Conservation (phyloP, 495 filamentous ascomycete species). For the Penicillium dipodomyicola region DNA sequence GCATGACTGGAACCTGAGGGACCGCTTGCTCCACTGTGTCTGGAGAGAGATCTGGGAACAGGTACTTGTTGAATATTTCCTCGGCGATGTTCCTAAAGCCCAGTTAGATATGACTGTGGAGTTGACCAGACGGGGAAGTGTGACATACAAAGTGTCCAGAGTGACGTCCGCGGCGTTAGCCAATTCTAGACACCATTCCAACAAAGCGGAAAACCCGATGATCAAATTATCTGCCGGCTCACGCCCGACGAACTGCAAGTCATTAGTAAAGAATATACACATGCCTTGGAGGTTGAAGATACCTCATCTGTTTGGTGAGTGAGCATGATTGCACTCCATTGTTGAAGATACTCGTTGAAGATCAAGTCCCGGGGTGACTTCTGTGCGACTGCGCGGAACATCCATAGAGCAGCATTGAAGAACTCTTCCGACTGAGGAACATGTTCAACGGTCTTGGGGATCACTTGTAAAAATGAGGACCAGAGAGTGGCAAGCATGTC, state of each 20-base stretch:
- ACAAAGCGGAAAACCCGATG: constrained; percentile 45
- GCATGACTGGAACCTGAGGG: constrained; percentile 49
- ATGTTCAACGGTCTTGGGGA: constrained; percentile 46
- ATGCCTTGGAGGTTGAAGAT: constrained; percentile 1
- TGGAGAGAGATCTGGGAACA: constrained; percentile 62
- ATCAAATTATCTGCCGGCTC: constrained; percentile 50
- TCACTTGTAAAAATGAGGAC: constrained; percentile 47
- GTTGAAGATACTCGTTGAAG: constrained; percentile 46
- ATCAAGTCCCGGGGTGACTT: constrained; percentile 49
- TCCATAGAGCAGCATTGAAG: constrained; percentile 49
- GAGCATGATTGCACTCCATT: constrained; percentile 56
- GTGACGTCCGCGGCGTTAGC: constrained; percentile 43
- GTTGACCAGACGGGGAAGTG: background rate
- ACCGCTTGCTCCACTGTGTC: constrained; percentile 21
- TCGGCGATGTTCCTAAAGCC: constrained; percentile 50
- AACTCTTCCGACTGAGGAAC: constrained; percentile 53
- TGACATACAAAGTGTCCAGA: constrained; percentile 44
- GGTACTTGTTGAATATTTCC: constrained; percentile 61
- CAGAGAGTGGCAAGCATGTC: constrained; percentile 52
- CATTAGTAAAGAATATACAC: constrained; percentile 3
- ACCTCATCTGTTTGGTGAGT: constrained; percentile 53
- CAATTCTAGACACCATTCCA: constrained; percentile 50
- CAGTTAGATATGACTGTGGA: background rate
- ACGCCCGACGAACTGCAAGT: constrained; percentile 47
- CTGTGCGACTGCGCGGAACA: constrained; percentile 56